Conservation (phyloP, 179 eudicot species). For the Actinidia polygama region DNA sequence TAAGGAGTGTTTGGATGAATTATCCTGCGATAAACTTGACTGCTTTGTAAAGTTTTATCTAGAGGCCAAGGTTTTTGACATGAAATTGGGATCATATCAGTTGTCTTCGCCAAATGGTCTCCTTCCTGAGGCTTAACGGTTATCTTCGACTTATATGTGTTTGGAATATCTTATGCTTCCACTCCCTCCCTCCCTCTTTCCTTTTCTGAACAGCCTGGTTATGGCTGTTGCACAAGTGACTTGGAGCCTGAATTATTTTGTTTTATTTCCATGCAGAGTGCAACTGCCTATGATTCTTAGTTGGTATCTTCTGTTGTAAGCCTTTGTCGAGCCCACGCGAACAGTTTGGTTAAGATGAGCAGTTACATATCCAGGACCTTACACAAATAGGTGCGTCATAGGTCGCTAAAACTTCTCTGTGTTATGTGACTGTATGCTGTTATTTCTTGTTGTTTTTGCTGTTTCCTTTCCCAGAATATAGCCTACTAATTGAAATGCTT, state of each 20-base stretch:
- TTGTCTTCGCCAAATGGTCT: slow-evolving; percentile 91
- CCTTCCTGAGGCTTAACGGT: slow-evolving; percentile 72
- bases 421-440: slow-evolving; percentile 77
- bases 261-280: slow-evolving; percentile 64
- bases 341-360: no score
- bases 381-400: no score
- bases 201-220: neutral
- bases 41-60: slow-evolving; percentile 76
- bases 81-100: slow-evolving; percentile 92
- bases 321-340: no score
- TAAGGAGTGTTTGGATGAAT: slow-evolving; percentile 72
- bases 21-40: slow-evolving; percentile 85
- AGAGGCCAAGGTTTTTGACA: slow-evolving; percentile 81
- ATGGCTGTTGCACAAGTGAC: neutral
- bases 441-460: neutral
- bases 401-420: slow-evolving; percentile 96
- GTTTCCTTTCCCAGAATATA: neutral
- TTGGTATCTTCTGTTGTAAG: slow-evolving; percentile 81
- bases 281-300: slow-evolving; percentile 78
- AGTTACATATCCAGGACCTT: no score
- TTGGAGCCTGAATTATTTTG: slow-evolving; percentile 11
- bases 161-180: neutral
- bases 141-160: neutral
- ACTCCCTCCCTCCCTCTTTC: neutral
- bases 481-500: slow-evolving; percentile 26